A percentile compares a stretch with the other conserved stretches of the same genome.
These are phyloP conservation scores for Suillus discolor DNA, from an alignment of 768 basidiomycete species.

Conservation along the genomic window DNA sequence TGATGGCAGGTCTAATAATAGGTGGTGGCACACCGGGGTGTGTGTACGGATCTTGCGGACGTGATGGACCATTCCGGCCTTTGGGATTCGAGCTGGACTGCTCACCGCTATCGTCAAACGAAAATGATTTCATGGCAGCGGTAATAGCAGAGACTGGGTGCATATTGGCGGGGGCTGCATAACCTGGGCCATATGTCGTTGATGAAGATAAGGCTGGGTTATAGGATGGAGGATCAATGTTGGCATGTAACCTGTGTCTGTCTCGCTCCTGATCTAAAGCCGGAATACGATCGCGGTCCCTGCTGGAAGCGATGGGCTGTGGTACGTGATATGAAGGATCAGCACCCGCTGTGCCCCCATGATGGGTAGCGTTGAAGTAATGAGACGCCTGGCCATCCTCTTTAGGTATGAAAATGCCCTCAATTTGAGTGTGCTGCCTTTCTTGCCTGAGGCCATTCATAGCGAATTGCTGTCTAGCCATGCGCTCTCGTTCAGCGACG, in stretches of 20 bases:
- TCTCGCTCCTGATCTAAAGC: slow-evolving; percentile 27
- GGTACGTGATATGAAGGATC: slow-evolving; percentile 46
- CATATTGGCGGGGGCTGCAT: neutral
- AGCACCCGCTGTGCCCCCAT: slow-evolving; percentile 51
- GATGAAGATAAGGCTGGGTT: slow-evolving; percentile 12
- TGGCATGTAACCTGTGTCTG: neutral
- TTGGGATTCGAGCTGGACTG: slow-evolving; percentile 22
- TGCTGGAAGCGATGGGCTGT: slow-evolving; percentile 29
- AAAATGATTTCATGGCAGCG: slow-evolving; percentile 29
- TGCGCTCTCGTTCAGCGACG: slow-evolving; percentile 32
- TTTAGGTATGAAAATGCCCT: slow-evolving; percentile 40
- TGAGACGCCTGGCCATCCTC: slow-evolving; percentile 45
- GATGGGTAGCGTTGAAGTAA: slow-evolving; percentile 43
- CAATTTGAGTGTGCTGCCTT: slow-evolving; percentile 30
- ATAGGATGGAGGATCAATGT: neutral
- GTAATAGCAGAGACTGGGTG: slow-evolving; percentile 12
- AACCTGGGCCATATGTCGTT: slow-evolving; percentile 9
- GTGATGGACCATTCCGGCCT: slow-evolving; percentile 21
- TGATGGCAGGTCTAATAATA: neutral
- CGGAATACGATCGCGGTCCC: slow-evolving; percentile 27
- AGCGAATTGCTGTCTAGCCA: slow-evolving; percentile 13
- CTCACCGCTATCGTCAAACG: slow-evolving; percentile 23
- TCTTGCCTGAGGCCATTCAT: slow-evolving; percentile 22
- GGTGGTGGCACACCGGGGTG: neutral
- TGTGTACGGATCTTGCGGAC: slow-evolving; percentile 10